Conservation (phyloP, 441 rosid genomes). For the Erodium trifolium region DNA sequence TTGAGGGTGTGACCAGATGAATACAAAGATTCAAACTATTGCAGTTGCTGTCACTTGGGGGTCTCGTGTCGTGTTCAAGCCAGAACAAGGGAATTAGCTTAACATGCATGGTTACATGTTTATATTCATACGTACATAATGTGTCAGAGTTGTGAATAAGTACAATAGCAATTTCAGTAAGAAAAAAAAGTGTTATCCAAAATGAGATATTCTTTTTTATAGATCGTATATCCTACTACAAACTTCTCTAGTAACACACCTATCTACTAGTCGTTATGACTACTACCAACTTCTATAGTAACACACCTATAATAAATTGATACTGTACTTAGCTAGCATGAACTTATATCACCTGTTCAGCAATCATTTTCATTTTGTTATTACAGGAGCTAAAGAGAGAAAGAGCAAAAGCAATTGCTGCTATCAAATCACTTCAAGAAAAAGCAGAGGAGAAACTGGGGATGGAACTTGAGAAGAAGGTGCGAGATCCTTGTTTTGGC, state of each 20-base stretch:
- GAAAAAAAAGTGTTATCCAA: too few relatives aligned
- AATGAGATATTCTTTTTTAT: not conserved
- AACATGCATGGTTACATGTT: not conserved
- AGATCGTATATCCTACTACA: not conserved
- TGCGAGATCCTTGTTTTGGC: conserved; percentile 16
- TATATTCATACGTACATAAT: too few relatives aligned
- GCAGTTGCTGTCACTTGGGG: too few relatives aligned
- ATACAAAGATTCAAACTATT: too few relatives aligned
- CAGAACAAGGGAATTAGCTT: not conserved
- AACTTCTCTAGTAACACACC: not conserved
- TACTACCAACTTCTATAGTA: not conserved
- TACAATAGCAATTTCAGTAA: too few relatives aligned
- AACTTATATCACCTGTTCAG: not conserved
- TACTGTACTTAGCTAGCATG: not conserved
- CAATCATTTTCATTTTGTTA: not conserved
- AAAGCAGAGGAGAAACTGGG: conserved; percentile 75
- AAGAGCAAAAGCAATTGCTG: conserved; percentile 73
- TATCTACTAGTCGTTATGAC: not conserved
- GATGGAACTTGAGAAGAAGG: conserved; percentile 71
- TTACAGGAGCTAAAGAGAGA: conserved; percentile 88
- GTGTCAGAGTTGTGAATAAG: too few relatives aligned
- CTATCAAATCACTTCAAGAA: conserved; percentile 72
- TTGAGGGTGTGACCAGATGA: too few relatives aligned
- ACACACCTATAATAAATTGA: not conserved
- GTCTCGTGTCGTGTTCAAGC: too few relatives aligned